Evolutionary conservation across 805 yeast species (phyloP).

Genomic region (Yarrowia yakushimensis): DNA sequence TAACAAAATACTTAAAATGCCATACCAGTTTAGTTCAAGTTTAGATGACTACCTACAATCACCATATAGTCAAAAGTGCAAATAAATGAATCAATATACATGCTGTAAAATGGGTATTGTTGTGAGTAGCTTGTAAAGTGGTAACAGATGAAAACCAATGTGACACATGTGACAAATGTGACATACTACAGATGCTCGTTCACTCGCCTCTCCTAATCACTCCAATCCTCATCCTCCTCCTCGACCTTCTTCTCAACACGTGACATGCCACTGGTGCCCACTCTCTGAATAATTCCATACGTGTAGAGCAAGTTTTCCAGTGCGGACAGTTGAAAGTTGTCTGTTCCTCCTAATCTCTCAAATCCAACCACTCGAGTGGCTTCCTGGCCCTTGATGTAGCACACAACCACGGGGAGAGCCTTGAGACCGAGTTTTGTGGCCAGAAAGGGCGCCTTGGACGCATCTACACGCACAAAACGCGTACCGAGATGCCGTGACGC

Average conservation of each 20-base stretch:
- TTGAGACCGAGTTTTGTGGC: conserved; percentile 60
- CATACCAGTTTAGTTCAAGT: no score
- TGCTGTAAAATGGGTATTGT: no score
- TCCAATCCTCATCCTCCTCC: conserved; percentile 6
- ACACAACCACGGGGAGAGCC: conserved; percentile 66
- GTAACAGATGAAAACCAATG: no score
- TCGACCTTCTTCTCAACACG: background rate
- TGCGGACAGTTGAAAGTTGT: conserved; percentile 46
- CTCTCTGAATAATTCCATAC: background rate
- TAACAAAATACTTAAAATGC: no score
- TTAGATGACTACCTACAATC: no score
- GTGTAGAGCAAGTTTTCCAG: conserved; percentile 43
- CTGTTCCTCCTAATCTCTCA: conserved; percentile 50
- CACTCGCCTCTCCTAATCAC: no score
- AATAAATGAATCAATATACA: background rate
- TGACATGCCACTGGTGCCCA: background rate
- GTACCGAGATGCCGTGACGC: conserved; percentile 59
- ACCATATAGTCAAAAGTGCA: no score
- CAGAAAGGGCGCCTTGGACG: conserved; percentile 66
- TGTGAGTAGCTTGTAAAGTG: no score
- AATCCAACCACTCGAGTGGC: conserved; percentile 64
- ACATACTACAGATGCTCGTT: no score
- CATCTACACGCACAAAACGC: conserved; percentile 48
- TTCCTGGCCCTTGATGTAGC: conserved; percentile 60
- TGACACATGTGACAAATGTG: no score